These are phyloP conservation scores for Blastobotrys peoriensis DNA, from an alignment of 805 yeast species.

Conservation along the genomic window DNA sequence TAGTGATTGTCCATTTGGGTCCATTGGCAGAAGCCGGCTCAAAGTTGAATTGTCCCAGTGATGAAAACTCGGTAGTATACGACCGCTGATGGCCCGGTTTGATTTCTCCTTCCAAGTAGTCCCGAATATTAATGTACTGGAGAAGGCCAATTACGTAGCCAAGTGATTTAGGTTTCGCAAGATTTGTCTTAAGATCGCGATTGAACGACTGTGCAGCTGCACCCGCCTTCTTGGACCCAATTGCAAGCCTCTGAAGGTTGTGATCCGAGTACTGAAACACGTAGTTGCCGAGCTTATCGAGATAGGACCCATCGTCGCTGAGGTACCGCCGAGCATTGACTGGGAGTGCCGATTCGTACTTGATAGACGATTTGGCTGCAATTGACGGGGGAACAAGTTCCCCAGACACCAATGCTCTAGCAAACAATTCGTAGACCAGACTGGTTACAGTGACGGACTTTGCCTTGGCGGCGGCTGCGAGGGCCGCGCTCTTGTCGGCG, in stretches of 20 bases:
- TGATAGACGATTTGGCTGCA: not conserved
- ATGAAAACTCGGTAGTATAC: slow-evolving; percentile 15
- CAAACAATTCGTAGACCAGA: slow-evolving; percentile 9
- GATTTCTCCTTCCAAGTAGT: slow-evolving; percentile 6
- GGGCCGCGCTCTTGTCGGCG: slow-evolving; percentile 3
- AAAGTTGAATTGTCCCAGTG: slow-evolving; percentile 14
- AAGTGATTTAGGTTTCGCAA: not conserved
- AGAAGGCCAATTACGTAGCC: slow-evolving; percentile 10
- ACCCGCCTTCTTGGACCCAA: not conserved
- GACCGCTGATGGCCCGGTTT: slow-evolving; percentile 5
- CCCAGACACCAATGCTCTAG: slow-evolving; percentile 1
- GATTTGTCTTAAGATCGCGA: not conserved
- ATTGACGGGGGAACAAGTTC: not conserved
- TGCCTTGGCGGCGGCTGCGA: slow-evolving; percentile 5
- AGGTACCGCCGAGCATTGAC: slow-evolving; percentile 16
- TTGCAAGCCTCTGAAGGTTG: not conserved
- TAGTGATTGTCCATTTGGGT: slow-evolving; percentile 3
- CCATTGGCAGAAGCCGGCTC: not conserved
- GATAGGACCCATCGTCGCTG: not conserved
- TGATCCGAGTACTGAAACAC: not conserved
- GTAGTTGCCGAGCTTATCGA: not conserved
- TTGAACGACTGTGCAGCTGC: not conserved
- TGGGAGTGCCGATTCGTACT: slow-evolving; percentile 7
- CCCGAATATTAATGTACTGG: slow-evolving; percentile 10
- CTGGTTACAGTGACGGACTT: slow-evolving; percentile 10